Base-by-base conservation (phyloP, 139 green algal genomes). In the Desmodesmus armatus region DNA sequence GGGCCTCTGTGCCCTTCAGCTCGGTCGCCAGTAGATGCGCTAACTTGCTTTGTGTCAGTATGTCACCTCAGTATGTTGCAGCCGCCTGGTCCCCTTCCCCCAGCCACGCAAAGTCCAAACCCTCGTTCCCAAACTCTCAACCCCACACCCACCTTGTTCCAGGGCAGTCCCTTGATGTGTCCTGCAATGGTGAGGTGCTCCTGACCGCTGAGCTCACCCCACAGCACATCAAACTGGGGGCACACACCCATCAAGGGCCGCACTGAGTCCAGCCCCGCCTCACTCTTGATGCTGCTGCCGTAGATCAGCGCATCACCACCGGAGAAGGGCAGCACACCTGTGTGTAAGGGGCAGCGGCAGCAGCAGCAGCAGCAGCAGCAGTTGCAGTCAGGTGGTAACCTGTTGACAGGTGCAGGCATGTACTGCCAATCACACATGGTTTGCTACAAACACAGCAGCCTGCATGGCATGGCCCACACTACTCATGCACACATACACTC, bases 211-310 rank as follows among this genome's bases (percentile, higher is more conserved):
- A 99, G 93, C 77, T 94, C 91, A 51, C 87, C 85, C 97, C 97
- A 99, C 51, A 98, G 93, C 49, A 99, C 93, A 83, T 99, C 96
- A 86, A 99, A 99, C 90, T 99, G 97, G 3, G 95, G 96, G 86
- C 97, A 99, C 37, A 99, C 92, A 13, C 92, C 94, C 95, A 98
- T 98, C 51, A 94, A 70, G 3, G 80, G 72, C 29, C 94, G 78
- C 70, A 96, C 94, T 47, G 88, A 87, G 66, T 97, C 92, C 83
- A 98, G 91, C 25, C 92, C 93, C 5, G 90, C 95, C 0, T 89
- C 43, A 5, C 86, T 86, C 69, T 81, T 91, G 80, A 98, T 91
- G 81, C 85, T 87, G 84, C 95, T 58, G 44, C 94, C 94, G 44
- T 95, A 94, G 44, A 98, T 83, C 35, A 98, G 84, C 40, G 94